Conservation (phyloP, 257 asterid genomes). For the Cynanchum wilfordii region DNA sequence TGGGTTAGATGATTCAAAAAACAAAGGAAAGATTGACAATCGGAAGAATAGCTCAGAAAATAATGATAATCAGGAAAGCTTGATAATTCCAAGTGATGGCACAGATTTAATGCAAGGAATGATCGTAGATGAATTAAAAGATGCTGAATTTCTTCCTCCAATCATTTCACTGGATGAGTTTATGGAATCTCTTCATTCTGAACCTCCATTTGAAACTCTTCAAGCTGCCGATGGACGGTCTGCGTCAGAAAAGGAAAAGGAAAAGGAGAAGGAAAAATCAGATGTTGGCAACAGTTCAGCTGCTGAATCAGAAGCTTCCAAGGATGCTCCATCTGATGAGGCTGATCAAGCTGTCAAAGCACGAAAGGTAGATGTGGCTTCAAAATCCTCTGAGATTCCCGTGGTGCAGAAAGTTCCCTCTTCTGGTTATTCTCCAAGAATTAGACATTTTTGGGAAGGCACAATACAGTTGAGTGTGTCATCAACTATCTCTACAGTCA, state of each 20-base stretch:
- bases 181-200: conserved; percentile 92
- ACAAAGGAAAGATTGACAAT: conserved; percentile 33
- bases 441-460: conserved; percentile 68
- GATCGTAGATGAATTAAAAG: conserved; percentile 87
- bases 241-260: conserved; percentile 28
- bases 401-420: conserved; percentile 32
- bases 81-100: conserved; percentile 80
- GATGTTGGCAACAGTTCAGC: conserved; percentile 23
- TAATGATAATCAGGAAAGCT: conserved; percentile 53
- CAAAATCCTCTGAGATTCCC: conserved; percentile 28
- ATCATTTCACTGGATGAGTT: conserved; percentile 90
- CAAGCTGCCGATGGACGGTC: conserved; percentile 42
- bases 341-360: conserved; percentile 28
- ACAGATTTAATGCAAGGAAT: conserved; percentile 94
- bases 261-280: conserved; percentile 37
- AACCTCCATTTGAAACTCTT: conserved; percentile 80
- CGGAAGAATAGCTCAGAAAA: conserved; percentile 42
- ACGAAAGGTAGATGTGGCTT: conserved; percentile 16
- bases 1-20: conserved; percentile 33
- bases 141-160: conserved; percentile 80
- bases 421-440: conserved; percentile 20
- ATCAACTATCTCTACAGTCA: conserved; percentile 52
- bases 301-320: conserved; percentile 33
- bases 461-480: conserved; percentile 57
- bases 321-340: conserved; percentile 33